A percentile compares a stretch with the other conserved stretches of the same genome.
Evolutionary conservation across 2,329 filamentous ascomycete genomes (phyloP).

Genomic region (Neofusicoccum ribis): DNA sequence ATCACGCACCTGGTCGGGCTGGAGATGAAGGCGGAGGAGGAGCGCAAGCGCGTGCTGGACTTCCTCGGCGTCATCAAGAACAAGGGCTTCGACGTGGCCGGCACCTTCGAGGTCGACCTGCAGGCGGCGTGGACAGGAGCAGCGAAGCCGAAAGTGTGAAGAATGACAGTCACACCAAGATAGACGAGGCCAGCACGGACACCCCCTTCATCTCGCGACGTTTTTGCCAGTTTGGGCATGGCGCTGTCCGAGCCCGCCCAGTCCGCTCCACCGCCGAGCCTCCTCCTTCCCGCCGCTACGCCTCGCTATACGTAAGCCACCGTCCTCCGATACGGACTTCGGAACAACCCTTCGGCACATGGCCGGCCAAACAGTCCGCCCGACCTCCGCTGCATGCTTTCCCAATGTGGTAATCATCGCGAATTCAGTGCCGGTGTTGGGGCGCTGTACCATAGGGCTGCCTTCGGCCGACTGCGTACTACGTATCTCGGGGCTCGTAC

Average conservation of each 20-base stretch:
- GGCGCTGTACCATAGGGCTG: too few species aligned
- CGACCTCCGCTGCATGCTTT: not conserved
- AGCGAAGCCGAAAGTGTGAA: not conserved
- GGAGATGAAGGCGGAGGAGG: conserved; percentile 14
- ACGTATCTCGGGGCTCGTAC: not conserved
- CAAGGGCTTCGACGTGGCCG: conserved; percentile 18
- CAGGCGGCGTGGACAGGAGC: conserved; percentile 1
- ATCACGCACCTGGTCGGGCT: conserved; percentile 14
- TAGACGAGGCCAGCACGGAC: too few species aligned
- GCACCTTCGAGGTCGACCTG: conserved; percentile 2
- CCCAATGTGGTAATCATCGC: not conserved
- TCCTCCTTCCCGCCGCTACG: not conserved
- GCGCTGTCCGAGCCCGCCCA: not conserved
- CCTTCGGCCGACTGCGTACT: too few species aligned
- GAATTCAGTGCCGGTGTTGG: not conserved
- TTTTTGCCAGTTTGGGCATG: not conserved
- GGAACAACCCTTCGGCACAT: not conserved
- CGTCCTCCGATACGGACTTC: not conserved
- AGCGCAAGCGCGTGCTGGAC: conserved; percentile 13
- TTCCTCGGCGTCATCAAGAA: conserved; percentile 9
- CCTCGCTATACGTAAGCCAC: not conserved
- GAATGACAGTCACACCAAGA: not conserved
- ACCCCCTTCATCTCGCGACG: not conserved
- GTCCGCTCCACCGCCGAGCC: not conserved
- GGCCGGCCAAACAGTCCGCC: not conserved